Evolutionary conservation across 768 basidiomycete species (phyloP).

Genomic region (Xerocomellus chrysenteron): DNA sequence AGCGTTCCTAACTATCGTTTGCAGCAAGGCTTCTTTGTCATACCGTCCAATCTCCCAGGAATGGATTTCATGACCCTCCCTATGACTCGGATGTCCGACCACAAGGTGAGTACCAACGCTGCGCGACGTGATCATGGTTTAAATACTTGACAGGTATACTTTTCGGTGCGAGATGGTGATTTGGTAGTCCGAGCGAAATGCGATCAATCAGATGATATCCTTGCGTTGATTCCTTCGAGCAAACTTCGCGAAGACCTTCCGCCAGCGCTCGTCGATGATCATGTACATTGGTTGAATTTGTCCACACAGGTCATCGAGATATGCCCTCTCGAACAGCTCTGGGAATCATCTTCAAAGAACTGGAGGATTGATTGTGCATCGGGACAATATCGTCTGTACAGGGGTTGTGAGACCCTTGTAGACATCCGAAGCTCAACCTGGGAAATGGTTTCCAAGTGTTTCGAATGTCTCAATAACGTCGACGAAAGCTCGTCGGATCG

Average conservation of each 20-base stretch:
- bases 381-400: neutral
- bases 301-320: constrained; percentile 21
- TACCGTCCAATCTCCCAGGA: neutral
- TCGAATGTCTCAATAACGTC: neutral
- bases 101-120: neutral
- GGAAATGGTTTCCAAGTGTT: constrained; percentile 11
- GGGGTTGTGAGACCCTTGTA: constrained; percentile 10
- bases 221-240: neutral
- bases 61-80: neutral
- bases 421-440: constrained; percentile 22
- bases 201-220: neutral
- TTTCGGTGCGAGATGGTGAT: neutral
- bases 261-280: neutral
- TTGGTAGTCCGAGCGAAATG: neutral
- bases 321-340: constrained; percentile 12
- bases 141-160: neutral
- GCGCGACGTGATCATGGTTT: neutral
- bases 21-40: neutral
- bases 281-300: constrained; percentile 29
- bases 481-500: no score
- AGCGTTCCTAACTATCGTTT: neutral
- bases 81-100: neutral
- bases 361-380: constrained; percentile 19
- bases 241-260: neutral
- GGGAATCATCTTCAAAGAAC: constrained; percentile 18